Evolutionary conservation across 2,329 filamentous ascomycete genomes (phyloP).

Genomic region (Aspergillus brunneoviolaceus): DNA sequence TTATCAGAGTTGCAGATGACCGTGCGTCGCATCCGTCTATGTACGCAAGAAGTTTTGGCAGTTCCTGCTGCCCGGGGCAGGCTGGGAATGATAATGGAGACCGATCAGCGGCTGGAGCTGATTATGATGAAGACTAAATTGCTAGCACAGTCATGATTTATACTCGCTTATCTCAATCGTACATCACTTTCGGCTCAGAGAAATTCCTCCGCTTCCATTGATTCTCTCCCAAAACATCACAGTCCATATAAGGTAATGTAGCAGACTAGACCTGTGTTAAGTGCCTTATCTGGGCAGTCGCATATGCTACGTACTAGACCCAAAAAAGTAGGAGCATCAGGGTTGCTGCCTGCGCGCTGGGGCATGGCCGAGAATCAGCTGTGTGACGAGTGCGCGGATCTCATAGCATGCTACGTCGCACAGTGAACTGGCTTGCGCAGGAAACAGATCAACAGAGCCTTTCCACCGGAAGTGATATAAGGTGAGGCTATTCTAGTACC

Average conservation of each 20-base stretch:
- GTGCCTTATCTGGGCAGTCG: background rate
- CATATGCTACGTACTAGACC: background rate
- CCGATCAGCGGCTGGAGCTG: constrained; percentile 29
- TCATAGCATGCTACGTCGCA: constrained; percentile 16
- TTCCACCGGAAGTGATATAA: constrained; percentile 4
- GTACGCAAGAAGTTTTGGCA: constrained; percentile 25
- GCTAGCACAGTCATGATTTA: constrained; percentile 14
- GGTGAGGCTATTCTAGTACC: constrained; percentile 16
- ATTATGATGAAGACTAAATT: constrained; percentile 32
- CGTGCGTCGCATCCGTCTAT: constrained; percentile 27
- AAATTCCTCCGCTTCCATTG: background rate
- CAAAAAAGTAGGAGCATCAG: background rate
- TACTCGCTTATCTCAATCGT: background rate
- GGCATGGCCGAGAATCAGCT: background rate
- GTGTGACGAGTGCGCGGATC: constrained; percentile 20
- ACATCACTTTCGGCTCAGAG: background rate
- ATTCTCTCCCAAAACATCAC: background rate
- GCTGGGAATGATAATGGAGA: constrained; percentile 33
- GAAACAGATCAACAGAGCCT: constrained; percentile 12
- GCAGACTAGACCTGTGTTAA: background rate
- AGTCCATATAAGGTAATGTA: too few species aligned
- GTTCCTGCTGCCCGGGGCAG: constrained; percentile 23
- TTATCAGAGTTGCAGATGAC: constrained; percentile 30
- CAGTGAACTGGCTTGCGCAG: constrained; percentile 13
- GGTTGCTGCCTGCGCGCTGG: background rate